Evolutionary conservation across 2,329 filamentous ascomycete species (phyloP).

Genomic region (Talaromyces marneffei): DNA sequence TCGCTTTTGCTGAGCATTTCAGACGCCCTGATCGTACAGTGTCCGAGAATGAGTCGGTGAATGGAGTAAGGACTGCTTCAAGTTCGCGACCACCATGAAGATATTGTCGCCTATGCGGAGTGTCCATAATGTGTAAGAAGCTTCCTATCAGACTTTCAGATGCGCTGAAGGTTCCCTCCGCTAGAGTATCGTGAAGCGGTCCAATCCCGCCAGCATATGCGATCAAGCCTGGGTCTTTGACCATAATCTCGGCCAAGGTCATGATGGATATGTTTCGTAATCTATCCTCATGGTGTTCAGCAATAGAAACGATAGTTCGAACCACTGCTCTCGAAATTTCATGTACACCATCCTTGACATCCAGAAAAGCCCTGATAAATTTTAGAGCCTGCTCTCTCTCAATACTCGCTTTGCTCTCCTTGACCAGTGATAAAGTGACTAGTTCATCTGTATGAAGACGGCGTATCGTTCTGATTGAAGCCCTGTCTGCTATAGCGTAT

Average conservation of each 20-base stretch:
- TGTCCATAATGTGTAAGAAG: conserved; percentile 86
- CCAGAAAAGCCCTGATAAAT: conserved; percentile 88
- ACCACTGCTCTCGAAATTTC: conserved; percentile 85
- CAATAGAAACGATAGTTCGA: conserved; percentile 82
- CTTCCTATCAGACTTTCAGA: conserved; percentile 81
- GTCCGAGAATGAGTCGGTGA: conserved; percentile 69
- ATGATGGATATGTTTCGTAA: conserved; percentile 86
- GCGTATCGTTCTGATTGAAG: conserved; percentile 82
- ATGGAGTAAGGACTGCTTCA: conserved; percentile 82
- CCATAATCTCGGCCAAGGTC: conserved; percentile 84
- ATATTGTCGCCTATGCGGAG: conserved; percentile 71
- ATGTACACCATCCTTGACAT: conserved; percentile 84
- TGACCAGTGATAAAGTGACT: conserved; percentile 85
- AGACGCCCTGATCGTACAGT: conserved; percentile 58
- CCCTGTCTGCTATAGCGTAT: conserved; percentile 88
- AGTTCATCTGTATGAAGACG: conserved; percentile 85
- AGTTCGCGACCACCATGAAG: conserved; percentile 85
- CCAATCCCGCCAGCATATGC: conserved; percentile 78
- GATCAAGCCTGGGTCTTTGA: conserved; percentile 75
- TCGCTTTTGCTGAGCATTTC: conserved; percentile 86
- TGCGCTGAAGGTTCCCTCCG: conserved; percentile 85
- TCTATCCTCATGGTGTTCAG: conserved; percentile 78
- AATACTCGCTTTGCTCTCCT: conserved; percentile 93
- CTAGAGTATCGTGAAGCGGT: conserved; percentile 82
- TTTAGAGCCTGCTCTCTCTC: conserved; percentile 96